Percentiles rank a stretch among this genome's conserved stretches.
Evolutionary conservation across 1,139 yeast genomes (phyloP).

Genomic region (Ogataea hybrid): DNA sequence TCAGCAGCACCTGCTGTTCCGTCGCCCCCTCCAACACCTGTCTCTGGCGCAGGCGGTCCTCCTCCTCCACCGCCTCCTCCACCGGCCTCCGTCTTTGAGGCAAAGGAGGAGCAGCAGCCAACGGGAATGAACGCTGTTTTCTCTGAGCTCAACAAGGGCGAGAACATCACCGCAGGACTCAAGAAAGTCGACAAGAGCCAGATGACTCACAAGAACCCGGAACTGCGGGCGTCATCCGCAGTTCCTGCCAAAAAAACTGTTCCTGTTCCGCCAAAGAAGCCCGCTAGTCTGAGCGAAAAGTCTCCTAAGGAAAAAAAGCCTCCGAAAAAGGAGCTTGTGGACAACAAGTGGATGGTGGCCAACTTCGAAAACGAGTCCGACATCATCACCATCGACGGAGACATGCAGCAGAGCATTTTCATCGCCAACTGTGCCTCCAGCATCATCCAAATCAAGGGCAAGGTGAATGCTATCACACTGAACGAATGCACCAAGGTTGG

Average conservation of each 20-base stretch:
- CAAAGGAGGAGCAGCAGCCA: conserved; percentile 31
- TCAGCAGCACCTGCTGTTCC: conserved; percentile 30
- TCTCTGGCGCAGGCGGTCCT: conserved; percentile 35
- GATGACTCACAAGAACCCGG: conserved; percentile 95
- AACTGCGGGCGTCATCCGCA: conserved; percentile 52
- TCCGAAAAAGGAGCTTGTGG: conserved; percentile 75
- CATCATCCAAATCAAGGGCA: conserved; percentile 84
- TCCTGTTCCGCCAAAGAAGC: conserved; percentile 70
- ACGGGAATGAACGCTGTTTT: conserved; percentile 80
- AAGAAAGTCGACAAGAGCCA: conserved; percentile 91
- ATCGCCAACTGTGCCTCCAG: conserved; percentile 76
- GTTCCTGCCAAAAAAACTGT: conserved; percentile 41
- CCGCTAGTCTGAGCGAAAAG: conserved; percentile 51
- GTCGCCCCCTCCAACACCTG: conserved; percentile 31
- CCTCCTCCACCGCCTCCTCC: conserved; percentile 70
- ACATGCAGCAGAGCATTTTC: conserved; percentile 86
- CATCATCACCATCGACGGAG: conserved; percentile 64
- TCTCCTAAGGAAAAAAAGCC: conserved; percentile 47
- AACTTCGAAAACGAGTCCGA: conserved; percentile 62
- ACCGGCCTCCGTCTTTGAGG: conserved; percentile 66
- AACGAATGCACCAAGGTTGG: conserved; percentile 70
- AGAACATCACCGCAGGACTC: conserved; percentile 75
- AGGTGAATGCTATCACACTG: conserved; percentile 83
- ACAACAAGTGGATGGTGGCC: conserved; percentile 87
- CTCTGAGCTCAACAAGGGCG: conserved; percentile 87